Base-by-base conservation (phyloP, 495 filamentous ascomycete genomes). In the Recurvomyces mirabilis region DNA sequence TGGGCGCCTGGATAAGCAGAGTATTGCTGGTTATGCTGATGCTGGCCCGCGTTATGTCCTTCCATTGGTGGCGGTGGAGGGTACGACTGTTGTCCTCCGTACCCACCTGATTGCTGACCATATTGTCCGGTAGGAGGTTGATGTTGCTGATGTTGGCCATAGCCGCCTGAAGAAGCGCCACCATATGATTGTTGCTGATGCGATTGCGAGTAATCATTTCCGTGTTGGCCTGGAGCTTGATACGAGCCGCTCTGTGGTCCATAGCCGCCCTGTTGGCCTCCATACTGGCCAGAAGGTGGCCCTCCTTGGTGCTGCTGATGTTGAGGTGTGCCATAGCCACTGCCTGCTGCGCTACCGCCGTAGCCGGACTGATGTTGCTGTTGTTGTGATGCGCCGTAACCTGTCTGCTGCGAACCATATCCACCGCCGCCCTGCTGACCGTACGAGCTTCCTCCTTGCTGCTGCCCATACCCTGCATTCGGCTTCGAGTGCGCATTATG, bases 1-100 rank as follows among this genome's bases (percentile, higher is more conserved):
- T 31, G 45, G 18, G 6, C 20, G n/a, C 35, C 25, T 11, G 38
- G 7, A 25, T 53, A 53, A 12, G 50, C 24, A 21, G 47, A 38
- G 36, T 53, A 48, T 23, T 43, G 38, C 45, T 47, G 41, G 10
- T 36, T 23, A 10, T 34, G 45, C 14, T 47, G 45, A 4, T 46
- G 48, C 33, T 43, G 31, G 5, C 34, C 34, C 39, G 25, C 40
- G 6, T 36, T 30, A 9, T 32, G 25, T 2, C 31, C 24, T 1
- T 35, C 1, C 9, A n/a, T n/a, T 21, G 13, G 23, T 11, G 39
- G 41, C 30, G 30, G 13, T 11, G 18, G 7, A 35, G 14, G 41
- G 10, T 35, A 26, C 9, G 21, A 4, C 7, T 41, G 38, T 18
- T 30, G 21, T 26, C 37, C 15, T 3, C 43, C 48, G 17, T 38